A percentile compares a stretch with the other conserved stretches of the same genome.
phyloP scores from a whole-genome alignment of 1,284 basidiomycete species.

The Xerocomus nothofagi region DNA sequence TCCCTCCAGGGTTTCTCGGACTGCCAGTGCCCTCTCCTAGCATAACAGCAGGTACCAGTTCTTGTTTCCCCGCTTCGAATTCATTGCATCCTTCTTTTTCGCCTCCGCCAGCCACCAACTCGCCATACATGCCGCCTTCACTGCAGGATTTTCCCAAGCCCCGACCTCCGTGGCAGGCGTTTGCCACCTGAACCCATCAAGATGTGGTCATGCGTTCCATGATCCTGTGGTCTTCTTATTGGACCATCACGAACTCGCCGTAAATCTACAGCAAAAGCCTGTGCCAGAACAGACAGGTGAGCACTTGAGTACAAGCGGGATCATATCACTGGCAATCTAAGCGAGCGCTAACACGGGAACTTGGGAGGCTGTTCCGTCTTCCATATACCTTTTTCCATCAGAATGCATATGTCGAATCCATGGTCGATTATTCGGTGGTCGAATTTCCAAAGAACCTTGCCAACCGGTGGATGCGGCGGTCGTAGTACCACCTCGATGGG shows the following conservation, averaged over 20 bases:
- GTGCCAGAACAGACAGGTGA: background rate
- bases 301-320: too few relatives aligned
- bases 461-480: constrained; percentile 47
- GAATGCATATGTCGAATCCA: too few relatives aligned
- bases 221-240: background rate
- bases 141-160: background rate
- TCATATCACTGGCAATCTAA: too few relatives aligned
- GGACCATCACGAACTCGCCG: background rate
- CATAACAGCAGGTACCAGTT: too few relatives aligned
- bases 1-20: too few relatives aligned
- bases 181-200: background rate
- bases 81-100: background rate
- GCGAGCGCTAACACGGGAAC: too few relatives aligned
- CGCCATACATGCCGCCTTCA: background rate
- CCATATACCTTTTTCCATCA: too few relatives aligned
- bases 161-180: background rate
- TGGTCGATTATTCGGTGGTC: constrained; percentile 34
- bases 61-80: too few relatives aligned
- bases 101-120: background rate
- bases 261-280: background rate
- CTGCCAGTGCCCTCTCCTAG: too few relatives aligned
- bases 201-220: background rate
- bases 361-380: too few relatives aligned
- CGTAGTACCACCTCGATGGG: constrained; percentile 49
- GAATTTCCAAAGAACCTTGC: constrained; percentile 44